Conservation (phyloP, 176 grass and related monocot species). For the Thinopyrum elongatum region DNA sequence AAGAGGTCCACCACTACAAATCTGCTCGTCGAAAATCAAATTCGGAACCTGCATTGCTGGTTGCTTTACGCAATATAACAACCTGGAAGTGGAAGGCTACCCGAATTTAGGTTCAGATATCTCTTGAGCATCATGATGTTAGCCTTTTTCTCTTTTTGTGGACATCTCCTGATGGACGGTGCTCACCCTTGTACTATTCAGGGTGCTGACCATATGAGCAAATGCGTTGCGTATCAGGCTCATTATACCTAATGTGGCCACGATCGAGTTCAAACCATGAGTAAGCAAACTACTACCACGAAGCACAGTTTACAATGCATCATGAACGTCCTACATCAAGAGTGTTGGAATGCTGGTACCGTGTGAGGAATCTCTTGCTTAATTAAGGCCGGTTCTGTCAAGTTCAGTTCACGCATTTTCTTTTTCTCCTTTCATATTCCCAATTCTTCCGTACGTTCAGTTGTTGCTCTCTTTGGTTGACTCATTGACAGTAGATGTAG, state of each 20-base stretch:
- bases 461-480: constrained; percentile 23
- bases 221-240: not conserved
- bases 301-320: not conserved
- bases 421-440: not conserved
- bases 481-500: constrained; percentile 9
- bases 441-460: not conserved
- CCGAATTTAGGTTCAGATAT: constrained; percentile 1
- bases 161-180: not conserved
- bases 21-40: not conserved
- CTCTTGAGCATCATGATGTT: not conserved
- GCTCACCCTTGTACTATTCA: not conserved
- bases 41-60: not conserved
- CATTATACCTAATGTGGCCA: not conserved
- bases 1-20: not conserved
- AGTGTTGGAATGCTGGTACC: not conserved
- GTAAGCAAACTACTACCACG: not conserved
- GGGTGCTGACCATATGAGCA: not conserved
- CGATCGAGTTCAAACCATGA: constrained; percentile 15
- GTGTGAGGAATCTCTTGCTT: not conserved
- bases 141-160: not conserved
- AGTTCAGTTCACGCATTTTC: not conserved
- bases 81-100: not conserved
- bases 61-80: not conserved
- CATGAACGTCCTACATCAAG: not conserved
- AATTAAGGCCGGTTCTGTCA: not conserved